Conservation (phyloP, 208 protist genomes). For the Leptomonas pyrrhocoris region DNA sequence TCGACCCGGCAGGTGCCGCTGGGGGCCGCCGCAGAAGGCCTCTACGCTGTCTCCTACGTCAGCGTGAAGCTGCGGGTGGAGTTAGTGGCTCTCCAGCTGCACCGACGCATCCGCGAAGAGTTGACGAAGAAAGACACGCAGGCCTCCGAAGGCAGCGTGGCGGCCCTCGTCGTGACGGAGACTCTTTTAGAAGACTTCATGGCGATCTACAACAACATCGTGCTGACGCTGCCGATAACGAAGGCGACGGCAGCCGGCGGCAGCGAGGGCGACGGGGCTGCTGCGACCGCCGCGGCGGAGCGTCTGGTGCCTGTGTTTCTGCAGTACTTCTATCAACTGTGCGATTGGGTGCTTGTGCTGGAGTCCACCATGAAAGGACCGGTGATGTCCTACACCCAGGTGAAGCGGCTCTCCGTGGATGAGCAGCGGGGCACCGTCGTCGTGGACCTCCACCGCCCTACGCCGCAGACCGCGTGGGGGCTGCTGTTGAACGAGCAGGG, state of each 20-base stretch:
- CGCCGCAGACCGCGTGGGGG: conserved; percentile 52
- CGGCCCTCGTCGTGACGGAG: conserved; percentile 50
- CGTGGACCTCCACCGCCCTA: conserved; percentile 49
- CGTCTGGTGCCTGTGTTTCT: conserved; percentile 37
- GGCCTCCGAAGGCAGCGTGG: conserved; percentile 25
- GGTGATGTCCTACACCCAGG: conserved; percentile 44
- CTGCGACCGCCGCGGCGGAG: conserved; percentile 4
- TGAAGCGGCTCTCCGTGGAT: conserved; percentile 41
- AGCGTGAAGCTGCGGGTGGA: conserved; percentile 74
- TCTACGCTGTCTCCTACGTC: conserved; percentile 59
- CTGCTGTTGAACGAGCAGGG: conserved; percentile 74
- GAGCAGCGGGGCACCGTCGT: conserved; percentile 29
- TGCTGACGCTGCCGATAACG: conserved; percentile 58
- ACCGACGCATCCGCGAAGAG: conserved; percentile 40
- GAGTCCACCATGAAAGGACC: conserved; percentile 37
- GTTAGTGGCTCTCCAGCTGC: conserved; percentile 48
- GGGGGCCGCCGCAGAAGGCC: conserved; percentile 47
- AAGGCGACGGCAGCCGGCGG: conserved; percentile 28
- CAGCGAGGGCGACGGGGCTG: background rate
- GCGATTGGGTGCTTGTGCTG: conserved; percentile 58
- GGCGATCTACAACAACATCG: conserved; percentile 50
- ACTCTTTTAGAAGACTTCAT: conserved; percentile 65
- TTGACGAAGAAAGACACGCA: conserved; percentile 23
- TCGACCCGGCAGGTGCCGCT: conserved; percentile 52
- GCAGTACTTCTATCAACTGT: conserved; percentile 73